Evolutionary conservation across 1,139 yeast genomes (phyloP), one percentile per base, ranked within the genome.

Genomic region (Candida buenavistaensis): DNA sequence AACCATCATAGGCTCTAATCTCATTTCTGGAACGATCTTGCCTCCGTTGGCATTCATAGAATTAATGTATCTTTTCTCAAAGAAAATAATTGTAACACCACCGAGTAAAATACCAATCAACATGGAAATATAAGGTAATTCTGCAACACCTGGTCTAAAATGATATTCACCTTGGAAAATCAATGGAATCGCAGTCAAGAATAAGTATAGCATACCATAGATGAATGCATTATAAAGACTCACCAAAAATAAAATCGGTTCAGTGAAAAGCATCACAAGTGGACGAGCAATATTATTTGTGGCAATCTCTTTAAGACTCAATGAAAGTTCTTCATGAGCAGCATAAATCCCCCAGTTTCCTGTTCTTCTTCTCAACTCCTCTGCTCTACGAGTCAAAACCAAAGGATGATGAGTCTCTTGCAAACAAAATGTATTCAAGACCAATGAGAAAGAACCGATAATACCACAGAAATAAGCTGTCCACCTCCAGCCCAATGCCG

Each of bases 301-400:
- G 19, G 71, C 74, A 43, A 88, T 78, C 48, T 82, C 90, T 48
- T 68, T 71, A 31, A 85, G 39, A 22, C 78, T 68, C 31, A 86
- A 63, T 38, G 73, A 72, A 37, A 80, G 74, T 47, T 80, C 83
- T 54, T 87, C 95, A 52, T 83, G 92, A 5, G 94, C 82, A 15
- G 96, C 94, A 51, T 77, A 79, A 37, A 87, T 82, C 26, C 88
- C 88, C 95, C 95, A 85, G 55, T 74, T 79, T 2, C 71, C 70
- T 4, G 73, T 67, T 51, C 72, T 52, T 52, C 77, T 66, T 54
- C 86, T 76, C 50, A 83, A 70, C 26, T 52, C 55, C 45, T 70
- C 73, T 3, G 92, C 92, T 57, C 81, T 82, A n/a, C 62, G 45
- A 15, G 72, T 78, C 42, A 83, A 58, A 33, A 84, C 66, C 43